phyloP scores from a whole-genome alignment of 2,329 filamentous ascomycete species.

The Chrysosporium keratinophilum region DNA sequence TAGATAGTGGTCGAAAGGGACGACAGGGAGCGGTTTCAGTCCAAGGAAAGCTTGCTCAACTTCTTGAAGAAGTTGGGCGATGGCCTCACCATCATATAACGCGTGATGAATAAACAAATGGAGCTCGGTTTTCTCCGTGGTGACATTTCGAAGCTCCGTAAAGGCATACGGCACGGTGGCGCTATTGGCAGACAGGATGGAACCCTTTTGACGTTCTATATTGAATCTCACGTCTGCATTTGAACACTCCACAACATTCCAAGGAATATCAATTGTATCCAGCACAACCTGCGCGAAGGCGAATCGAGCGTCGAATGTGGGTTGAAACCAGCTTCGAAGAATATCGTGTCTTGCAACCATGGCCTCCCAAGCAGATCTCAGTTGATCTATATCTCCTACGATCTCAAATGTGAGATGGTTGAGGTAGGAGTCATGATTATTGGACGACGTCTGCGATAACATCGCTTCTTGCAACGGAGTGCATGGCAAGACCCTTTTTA shows the following conservation, averaged over 20 bases:
- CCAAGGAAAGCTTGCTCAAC: conserved; percentile 51
- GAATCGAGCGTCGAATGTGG: conserved; percentile 49
- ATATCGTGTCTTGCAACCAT: conserved; percentile 62
- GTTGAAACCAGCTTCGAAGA: conserved; percentile 63
- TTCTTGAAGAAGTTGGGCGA: conserved; percentile 59
- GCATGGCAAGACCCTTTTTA: conserved; percentile 60
- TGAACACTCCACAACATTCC: conserved; percentile 39
- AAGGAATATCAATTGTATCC: conserved; percentile 35
- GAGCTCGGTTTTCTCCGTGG: conserved; percentile 16
- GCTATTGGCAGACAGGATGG: conserved; percentile 19
- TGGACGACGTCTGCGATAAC: conserved; percentile 50
- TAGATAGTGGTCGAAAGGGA: conserved; percentile 56
- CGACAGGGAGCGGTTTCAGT: conserved; percentile 38
- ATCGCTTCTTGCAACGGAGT: conserved; percentile 83
- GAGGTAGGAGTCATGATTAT: conserved; percentile 49
- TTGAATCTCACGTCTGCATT: conserved; percentile 27
- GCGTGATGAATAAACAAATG: conserved; percentile 63
- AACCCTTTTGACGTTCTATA: conserved; percentile 37
- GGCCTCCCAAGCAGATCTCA: conserved; percentile 52
- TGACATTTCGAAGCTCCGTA: conserved; percentile 13
- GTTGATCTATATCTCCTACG: conserved; percentile 36
- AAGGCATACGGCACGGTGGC: conserved; percentile 25
- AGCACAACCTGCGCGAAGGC: conserved; percentile 67
- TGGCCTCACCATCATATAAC: conserved; percentile 74
- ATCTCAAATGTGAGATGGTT: conserved; percentile 62